Evolutionary conservation across 2,329 filamentous ascomycete species (phyloP).

Genomic region (Dendryphion nanum): DNA sequence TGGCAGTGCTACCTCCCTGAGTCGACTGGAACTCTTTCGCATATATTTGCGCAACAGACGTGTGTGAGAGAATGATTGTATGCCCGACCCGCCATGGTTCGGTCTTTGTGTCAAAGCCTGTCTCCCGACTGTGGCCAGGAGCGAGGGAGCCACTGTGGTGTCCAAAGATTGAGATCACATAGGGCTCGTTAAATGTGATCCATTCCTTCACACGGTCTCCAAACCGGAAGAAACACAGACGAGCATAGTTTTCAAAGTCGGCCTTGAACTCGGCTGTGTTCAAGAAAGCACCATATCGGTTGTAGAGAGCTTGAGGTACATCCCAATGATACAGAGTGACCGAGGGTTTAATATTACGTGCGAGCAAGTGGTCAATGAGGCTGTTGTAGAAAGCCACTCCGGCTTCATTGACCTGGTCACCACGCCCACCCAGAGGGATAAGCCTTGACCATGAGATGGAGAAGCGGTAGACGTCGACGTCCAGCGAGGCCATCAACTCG

Average conservation of each 20-base stretch:
- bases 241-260: constrained; percentile 39
- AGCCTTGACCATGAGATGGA: constrained; percentile 17
- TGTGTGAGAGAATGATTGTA: constrained; percentile 42
- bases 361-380: constrained; percentile 17
- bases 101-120: constrained; percentile 14
- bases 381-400: constrained; percentile 15
- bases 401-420: constrained; percentile 17
- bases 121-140: constrained; percentile 23
- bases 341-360: constrained; percentile 13
- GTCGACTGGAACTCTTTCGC: constrained; percentile 39
- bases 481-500: constrained; percentile 14
- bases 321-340: constrained; percentile 24
- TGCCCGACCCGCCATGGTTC: constrained; percentile 36
- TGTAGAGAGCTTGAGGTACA: constrained; percentile 15
- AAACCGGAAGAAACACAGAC: constrained; percentile 39
- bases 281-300: constrained; percentile 18
- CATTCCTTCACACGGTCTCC: constrained; percentile 42
- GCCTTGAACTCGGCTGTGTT: constrained; percentile 12
- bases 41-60: constrained; percentile 39
- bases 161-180: constrained; percentile 30
- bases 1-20: constrained; percentile 42
- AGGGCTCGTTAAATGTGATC: constrained; percentile 45
- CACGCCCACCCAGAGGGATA: constrained; percentile 15
- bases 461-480: constrained; percentile 20
- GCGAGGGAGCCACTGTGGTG: constrained; percentile 34